phyloP scores from a whole-genome alignment of 345 rosid species.

The Camelina neglecta region DNA sequence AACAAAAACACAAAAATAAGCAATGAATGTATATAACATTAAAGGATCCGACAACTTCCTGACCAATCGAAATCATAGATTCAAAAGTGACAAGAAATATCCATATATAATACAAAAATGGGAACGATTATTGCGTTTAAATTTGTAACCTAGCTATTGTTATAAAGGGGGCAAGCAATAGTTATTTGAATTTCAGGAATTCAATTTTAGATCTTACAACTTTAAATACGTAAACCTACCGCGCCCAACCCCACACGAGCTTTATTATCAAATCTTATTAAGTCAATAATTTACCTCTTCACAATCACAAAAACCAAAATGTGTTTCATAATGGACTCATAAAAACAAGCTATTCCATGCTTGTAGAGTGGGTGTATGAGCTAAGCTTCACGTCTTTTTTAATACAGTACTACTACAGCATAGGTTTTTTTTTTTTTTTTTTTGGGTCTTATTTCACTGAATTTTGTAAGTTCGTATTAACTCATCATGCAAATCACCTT shows the following conservation, averaged over 20 bases:
- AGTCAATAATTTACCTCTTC: not conserved
- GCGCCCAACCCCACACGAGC: slow-evolving; percentile 18
- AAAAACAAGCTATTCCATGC: not conserved
- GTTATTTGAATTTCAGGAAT: slow-evolving; percentile 1
- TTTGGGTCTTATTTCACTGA: not conserved
- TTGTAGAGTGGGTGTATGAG: not conserved
- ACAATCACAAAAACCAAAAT: not conserved
- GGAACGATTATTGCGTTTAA: slow-evolving; percentile 19
- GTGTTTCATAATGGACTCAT: not conserved
- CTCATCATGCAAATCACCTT: not conserved
- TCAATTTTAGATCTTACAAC: slow-evolving; percentile 21
- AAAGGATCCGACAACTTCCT: slow-evolving; percentile 33
- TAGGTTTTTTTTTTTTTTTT: not conserved
- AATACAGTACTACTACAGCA: not conserved
- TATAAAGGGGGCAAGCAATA: slow-evolving; percentile 11
- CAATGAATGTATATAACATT: slow-evolving; percentile 17
- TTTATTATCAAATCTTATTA: not conserved
- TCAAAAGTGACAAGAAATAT: slow-evolving; percentile 35
- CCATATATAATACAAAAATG: slow-evolving; percentile 28
- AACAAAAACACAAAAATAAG: not conserved
- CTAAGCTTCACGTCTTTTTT: not conserved
- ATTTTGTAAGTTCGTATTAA: not conserved
- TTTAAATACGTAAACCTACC: slow-evolving; percentile 30
- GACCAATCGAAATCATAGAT: slow-evolving; percentile 33
- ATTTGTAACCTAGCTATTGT: slow-evolving; percentile 38